Conservation (phyloP, 2,329 filamentous ascomycete species). For the Aspergillus fumigatus region DNA sequence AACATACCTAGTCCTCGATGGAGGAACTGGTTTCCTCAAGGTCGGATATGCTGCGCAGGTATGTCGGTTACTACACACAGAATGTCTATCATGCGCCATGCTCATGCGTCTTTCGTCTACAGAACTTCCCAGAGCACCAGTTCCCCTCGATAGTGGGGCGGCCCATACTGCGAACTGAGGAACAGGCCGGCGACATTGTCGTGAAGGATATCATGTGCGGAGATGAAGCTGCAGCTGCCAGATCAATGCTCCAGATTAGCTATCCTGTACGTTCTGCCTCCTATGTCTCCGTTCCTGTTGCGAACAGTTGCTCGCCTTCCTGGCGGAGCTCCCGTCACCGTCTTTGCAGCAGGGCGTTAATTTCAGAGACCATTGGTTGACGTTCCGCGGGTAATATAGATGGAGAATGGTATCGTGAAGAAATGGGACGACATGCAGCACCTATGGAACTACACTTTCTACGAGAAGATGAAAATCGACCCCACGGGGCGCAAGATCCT, state of each 20-base stretch:
- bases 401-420: constrained; percentile 99
- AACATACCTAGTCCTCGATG: constrained; percentile 77
- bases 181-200: constrained; percentile 67
- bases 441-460: constrained; percentile 98
- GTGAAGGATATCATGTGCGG: constrained; percentile 99
- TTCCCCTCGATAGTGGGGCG: constrained; percentile 97
- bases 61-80: constrained; percentile 21
- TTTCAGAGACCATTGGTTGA: constrained; percentile 10
- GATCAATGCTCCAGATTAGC: constrained; percentile 96
- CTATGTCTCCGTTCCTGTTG: neutral
- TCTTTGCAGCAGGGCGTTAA: constrained; percentile 18
- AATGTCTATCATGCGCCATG: constrained; percentile 2
- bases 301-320: neutral
- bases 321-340: constrained; percentile 13
- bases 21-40: constrained; percentile 99
- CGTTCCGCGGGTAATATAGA: constrained; percentile 46
- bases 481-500: constrained; percentile 92
- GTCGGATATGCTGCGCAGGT: constrained; percentile 94
- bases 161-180: constrained; percentile 94
- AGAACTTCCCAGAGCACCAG: constrained; percentile 99
- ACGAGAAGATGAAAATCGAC: constrained; percentile 93
- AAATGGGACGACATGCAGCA: constrained; percentile 99
- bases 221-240: constrained; percentile 91
- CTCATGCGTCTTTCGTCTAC: constrained; percentile 10
- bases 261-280: constrained; percentile 64